Base-by-base conservation (phyloP, 2,329 filamentous ascomycete genomes). In the Pochonia chlamydosporia region DNA sequence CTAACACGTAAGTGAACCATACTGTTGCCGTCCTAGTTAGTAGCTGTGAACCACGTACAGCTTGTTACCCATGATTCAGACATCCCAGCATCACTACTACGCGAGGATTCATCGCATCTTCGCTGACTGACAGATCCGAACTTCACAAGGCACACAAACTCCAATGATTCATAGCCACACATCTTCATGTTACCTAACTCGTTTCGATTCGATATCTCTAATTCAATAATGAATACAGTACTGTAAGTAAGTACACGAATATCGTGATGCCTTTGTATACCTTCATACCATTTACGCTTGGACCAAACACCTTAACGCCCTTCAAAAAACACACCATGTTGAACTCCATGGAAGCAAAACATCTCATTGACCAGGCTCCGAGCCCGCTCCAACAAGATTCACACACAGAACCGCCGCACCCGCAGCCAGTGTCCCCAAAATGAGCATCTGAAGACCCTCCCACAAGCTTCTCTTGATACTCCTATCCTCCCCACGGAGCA, bases 371-470 rank as follows among this genome's bases (percentile, higher is more conserved):
- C 21, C 33, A 13, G 26, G 20, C 33, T 26, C 20, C n/a, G 36
- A 33, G 11, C 33, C 33, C 9, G 35, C 49, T 2, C 54, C 63
- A 1, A 66, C 35, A 21, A 63, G 30, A 1, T 52, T 48, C 1
- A 67, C 63, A 28, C 60, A 64, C 4, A 56, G 24, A 3, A 67
- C 59, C 4, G 64, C 58, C 1, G 62, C 59, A 0, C 48, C 55
- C 2, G 66, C 65, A 2, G 65, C 66, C 5, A 64, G 25, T 18
- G 57, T 59, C 1, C 65, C 66, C 30, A 68, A 36, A 0, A 66
- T 43, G 37, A 68, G 42, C 63, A 67, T 68, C 28, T 67, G 61
- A 2, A 59, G 3, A 0, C 64, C 65, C 24, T 64, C 61, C 39
- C 58, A 53, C 2, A 65, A 8, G 23, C 61, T 63, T 5, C 48